These are phyloP conservation scores for Ogataea populi-albae DNA, from an alignment of 805 yeast genomes.

Conservation along the genomic window DNA sequence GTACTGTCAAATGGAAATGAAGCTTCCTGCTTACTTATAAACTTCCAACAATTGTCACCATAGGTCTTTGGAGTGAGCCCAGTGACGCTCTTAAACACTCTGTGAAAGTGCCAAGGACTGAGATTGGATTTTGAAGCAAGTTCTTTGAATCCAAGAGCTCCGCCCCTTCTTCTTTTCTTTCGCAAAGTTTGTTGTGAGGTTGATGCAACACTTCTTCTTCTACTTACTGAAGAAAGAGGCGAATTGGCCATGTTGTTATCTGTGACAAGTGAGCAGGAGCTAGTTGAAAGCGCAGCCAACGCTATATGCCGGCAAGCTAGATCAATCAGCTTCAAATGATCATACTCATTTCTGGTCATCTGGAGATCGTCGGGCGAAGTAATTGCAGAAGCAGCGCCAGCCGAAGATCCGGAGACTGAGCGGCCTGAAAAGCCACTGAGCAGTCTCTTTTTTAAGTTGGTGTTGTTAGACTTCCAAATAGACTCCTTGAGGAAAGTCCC, in stretches of 20 bases:
- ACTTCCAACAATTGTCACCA: constrained; percentile 79
- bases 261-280: constrained; percentile 12
- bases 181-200: constrained; percentile 23
- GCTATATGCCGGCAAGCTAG: constrained; percentile 84
- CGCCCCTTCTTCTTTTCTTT: constrained; percentile 66
- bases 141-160: constrained; percentile 80
- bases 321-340: constrained; percentile 66
- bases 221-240: constrained; percentile 8
- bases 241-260: constrained; percentile 6
- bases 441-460: constrained; percentile 16
- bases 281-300: constrained; percentile 54
- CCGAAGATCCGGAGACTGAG: constrained; percentile 6
- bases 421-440: constrained; percentile 26
- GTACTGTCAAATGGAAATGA: constrained; percentile 15
- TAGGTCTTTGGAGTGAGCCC: constrained; percentile 86
- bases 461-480: constrained; percentile 12
- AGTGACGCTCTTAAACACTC: constrained; percentile 83
- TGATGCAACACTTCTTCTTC: constrained; percentile 9
- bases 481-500: constrained; percentile 28
- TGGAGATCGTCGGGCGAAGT: constrained; percentile 20
- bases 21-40: constrained; percentile 37
- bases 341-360: constrained; percentile 58
- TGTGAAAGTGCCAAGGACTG: constrained; percentile 90
- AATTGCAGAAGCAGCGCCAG: constrained; percentile 10
- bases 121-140: constrained; percentile 79